Base-by-base conservation (phyloP, 169 alveolate genomes). In the Cryptosporidium sp. region DNA sequence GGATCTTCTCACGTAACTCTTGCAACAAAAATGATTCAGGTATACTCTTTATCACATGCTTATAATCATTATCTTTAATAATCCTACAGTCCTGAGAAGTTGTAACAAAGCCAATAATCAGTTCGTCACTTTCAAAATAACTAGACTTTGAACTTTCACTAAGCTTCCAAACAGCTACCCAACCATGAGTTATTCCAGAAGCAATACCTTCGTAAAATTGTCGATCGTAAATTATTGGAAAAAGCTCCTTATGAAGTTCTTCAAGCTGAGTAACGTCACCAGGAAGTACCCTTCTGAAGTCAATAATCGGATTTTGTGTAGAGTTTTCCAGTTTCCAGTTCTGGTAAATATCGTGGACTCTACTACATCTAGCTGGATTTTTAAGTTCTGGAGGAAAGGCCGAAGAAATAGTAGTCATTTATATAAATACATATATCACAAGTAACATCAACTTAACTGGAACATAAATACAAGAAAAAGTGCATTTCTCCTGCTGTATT, bases 161-260 rank as follows among this genome's bases (percentile, higher is more conserved):
- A 21, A 52, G 31, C 50, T 37, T 80, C 89, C 89, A 80, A 62
- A 80, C 51, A 23, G 89, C 75, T 5, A 65, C 89, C 89, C 89
- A 80, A 12, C 89, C 89, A 29, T 62, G 89, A 45, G 89, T 80
- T 12, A 65, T 18, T 14, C 89, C 89, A 23, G 89, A 62, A 26
- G 51, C 59, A 43, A 80, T 80, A 1, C 80, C 75, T 16, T 80
- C 74, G 51, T 80, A 80, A 80, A 80, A 80, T 35, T 80, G 89
- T 8, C 3, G 4, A 65, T 80, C 89, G n/a, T 80, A 80, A 62
- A 39, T 45, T 29, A 80, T 80, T 6, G 89, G 89, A 48, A 80
- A 80, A 16, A 80, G 75, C 45, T 80, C 89, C 26, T 41, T 80
- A 41, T 80, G 89, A 37, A 80, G 59, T 8, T 80, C 89, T 26